Evolutionary conservation across 768 basidiomycete species (phyloP), one percentile per base, ranked within the genome.

Genomic region (Cubamyces sp.): DNA sequence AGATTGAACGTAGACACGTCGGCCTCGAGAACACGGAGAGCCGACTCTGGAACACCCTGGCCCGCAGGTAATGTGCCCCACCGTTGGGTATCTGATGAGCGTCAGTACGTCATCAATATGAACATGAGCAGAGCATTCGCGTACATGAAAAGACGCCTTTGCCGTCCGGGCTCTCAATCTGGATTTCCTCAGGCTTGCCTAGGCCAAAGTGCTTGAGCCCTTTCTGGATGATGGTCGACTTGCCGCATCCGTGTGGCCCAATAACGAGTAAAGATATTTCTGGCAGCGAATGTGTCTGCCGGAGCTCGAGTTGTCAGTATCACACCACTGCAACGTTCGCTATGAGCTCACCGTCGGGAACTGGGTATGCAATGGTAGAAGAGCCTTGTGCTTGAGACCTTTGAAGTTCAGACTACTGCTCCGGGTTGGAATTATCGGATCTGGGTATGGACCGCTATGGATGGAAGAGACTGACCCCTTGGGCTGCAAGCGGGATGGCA

Each of bases 161-260:
- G 3, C 66, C 65, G 9, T 66, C 61, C 0, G 62, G 56, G 16
- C 61, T 40, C 23, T 69, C 66, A 15, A 65, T 46, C 30, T 50
- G 66, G 49, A 64, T 65, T n/a, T 64, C 57, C 26, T 65, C 63
- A 2, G 74, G 69, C 34, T 74, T 73, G 9, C 71, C 67, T 16
- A 91, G 76, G 16, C 79, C 77, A 67, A 85, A 87, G 2, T 81
- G 78, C 64, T 84, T 86, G 57, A 94, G 78, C 12, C 93, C 94
- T 71, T 87, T 88, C 39, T 80, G 79, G 64, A 97, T 91, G 52
- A 93, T 82, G 3, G 86, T 84, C 1, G 92, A 88, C 76, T 98
- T 98, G 62, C 96, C 96, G 62, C 91, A 94, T 37, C 87, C 83
- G 41, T 81, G 74, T 14, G 85, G 82, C 15, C 96, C 96, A 41